Percentiles rank a stretch among this genome's conserved stretches.
These are phyloP conservation scores for Triticum monococcum DNA, from an alignment of 176 grass and related monocot species.

Conservation along the genomic window DNA sequence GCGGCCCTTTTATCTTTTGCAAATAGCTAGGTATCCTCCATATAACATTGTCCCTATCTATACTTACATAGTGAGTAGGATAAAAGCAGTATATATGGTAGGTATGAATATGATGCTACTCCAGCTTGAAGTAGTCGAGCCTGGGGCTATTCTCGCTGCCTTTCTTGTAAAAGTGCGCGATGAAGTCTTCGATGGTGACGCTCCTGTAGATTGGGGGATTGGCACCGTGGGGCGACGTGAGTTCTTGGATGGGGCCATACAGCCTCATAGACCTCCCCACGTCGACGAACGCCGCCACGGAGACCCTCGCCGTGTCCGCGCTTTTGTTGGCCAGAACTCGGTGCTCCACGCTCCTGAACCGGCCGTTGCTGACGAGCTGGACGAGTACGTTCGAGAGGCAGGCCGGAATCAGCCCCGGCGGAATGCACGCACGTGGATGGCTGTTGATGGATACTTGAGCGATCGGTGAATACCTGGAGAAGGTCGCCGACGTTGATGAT, in stretches of 20 bases:
- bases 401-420: background rate
- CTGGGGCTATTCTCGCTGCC: background rate
- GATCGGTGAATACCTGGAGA: background rate
- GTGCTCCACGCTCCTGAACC: slow-evolving; percentile 58
- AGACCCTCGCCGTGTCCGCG: background rate
- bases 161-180: background rate
- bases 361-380: slow-evolving; percentile 62
- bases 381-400: background rate
- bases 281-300: slow-evolving; percentile 54
- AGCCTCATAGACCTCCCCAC: background rate
- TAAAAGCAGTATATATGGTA: too few relatives aligned
- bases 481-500: slow-evolving; percentile 60
- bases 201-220: background rate
- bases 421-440: background rate
- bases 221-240: background rate
- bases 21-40: too few relatives aligned
- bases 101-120: background rate
- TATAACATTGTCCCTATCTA: too few relatives aligned
- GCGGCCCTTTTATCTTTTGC: too few relatives aligned
- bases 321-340: slow-evolving; percentile 44
- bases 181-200: background rate
- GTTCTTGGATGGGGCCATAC: slow-evolving; percentile 33
- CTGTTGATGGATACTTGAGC: background rate
- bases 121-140: background rate
- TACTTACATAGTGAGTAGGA: too few relatives aligned